A percentile compares a stretch with the other conserved stretches of the same genome.
Conservation (phyloP, 495 filamentous ascomycete species). For the Collariella sp. region DNA sequence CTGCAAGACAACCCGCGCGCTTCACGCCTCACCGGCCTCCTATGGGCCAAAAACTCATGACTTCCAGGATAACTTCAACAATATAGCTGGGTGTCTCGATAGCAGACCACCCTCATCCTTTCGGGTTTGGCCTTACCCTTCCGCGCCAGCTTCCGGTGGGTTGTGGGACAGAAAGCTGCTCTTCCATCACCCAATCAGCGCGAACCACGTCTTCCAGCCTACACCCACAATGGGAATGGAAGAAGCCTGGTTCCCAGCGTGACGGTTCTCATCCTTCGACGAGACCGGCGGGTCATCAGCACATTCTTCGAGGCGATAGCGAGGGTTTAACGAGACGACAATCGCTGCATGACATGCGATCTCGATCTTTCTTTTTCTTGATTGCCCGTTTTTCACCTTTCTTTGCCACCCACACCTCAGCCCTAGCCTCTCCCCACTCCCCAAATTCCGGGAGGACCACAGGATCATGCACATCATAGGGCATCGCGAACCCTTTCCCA, state of each 20-base stretch:
- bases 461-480: slow-evolving; percentile 32
- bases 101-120: slow-evolving; percentile 18
- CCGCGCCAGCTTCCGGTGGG: slow-evolving; percentile 26
- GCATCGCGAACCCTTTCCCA: slow-evolving; percentile 18
- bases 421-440: slow-evolving; percentile 7
- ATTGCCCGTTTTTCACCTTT: background rate
- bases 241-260: no score
- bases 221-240: slow-evolving; percentile 26
- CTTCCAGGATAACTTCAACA: no score
- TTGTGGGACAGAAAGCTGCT: slow-evolving; percentile 29
- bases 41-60: no score
- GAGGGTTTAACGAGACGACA: no score
- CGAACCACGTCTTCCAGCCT: slow-evolving; percentile 34
- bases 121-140: slow-evolving; percentile 33
- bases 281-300: no score
- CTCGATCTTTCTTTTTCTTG: background rate
- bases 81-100: slow-evolving; percentile 28
- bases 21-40: no score
- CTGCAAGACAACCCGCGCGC: no score
- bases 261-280: no score
- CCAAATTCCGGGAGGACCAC: slow-evolving; percentile 18
- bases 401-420: slow-evolving; percentile 2
- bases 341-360: background rate
- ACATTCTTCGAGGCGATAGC: no score
- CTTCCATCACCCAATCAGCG: slow-evolving; percentile 29